Conservation (phyloP, 129 eudicot species). For the Lactuca sativa region DNA sequence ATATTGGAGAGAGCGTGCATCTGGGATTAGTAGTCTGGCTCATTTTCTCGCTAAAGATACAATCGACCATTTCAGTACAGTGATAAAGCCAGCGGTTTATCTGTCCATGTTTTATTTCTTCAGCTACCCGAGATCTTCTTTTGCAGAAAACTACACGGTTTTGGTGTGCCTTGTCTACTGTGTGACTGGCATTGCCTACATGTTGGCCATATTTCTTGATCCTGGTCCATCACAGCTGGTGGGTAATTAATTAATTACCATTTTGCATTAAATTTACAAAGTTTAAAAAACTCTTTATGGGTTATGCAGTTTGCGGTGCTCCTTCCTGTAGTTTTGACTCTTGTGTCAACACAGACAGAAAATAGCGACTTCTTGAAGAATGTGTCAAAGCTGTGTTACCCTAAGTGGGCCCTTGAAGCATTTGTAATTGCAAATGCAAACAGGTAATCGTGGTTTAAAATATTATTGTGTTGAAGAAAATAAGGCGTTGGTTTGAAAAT, state of each 20-base stretch:
- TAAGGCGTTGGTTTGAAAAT: too few species aligned
- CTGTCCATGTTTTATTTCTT: constrained; percentile 88
- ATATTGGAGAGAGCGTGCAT: constrained; percentile 81
- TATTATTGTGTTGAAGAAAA: too few species aligned
- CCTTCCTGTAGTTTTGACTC: constrained; percentile 91
- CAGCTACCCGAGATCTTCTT: constrained; percentile 83
- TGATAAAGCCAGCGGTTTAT: constrained; percentile 80
- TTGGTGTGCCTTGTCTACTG: constrained; percentile 88
- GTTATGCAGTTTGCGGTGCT: constrained; percentile 77
- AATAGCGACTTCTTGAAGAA: constrained; percentile 37
- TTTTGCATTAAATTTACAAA: not conserved
- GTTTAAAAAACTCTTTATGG: too few species aligned
- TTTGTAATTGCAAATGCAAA: constrained; percentile 85
- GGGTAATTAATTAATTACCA: constrained; percentile 13
- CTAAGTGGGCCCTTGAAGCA: constrained; percentile 95
- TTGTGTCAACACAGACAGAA: constrained; percentile 57
- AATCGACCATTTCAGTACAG: constrained; percentile 64
- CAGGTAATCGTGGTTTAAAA: constrained; percentile 35
- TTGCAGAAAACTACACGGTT: constrained; percentile 67
- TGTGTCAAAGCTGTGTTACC: constrained; percentile 66
- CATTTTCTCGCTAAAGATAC: constrained; percentile 87
- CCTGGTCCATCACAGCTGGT: constrained; percentile 98
- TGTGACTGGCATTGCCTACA: constrained; percentile 87
- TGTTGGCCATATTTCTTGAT: constrained; percentile 79
- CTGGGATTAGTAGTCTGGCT: constrained; percentile 92